Evolutionary conservation across 176 grass and related monocot genomes (phyloP).

Genomic region (Zea luxurians): DNA sequence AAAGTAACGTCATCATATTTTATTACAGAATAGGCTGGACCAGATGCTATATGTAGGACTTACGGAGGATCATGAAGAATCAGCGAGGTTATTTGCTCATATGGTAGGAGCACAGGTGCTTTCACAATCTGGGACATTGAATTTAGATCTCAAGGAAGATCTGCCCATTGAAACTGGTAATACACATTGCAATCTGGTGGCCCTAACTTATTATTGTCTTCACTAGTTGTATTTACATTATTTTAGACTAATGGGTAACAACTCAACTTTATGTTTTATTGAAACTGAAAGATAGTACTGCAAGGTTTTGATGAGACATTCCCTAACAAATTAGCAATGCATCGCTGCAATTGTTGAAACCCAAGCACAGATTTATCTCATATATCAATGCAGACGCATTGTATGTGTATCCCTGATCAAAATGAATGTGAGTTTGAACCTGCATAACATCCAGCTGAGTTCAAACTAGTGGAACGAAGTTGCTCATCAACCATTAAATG

Average conservation of each 20-base stretch:
- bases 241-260: slow-evolving; percentile 3
- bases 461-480: slow-evolving; percentile 4
- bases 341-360: background rate
- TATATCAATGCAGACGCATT: background rate
- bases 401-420: slow-evolving; percentile 1
- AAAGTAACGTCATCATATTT: slow-evolving; percentile 33
- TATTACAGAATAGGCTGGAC: slow-evolving; percentile 82
- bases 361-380: background rate
- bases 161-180: slow-evolving; percentile 51
- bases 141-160: slow-evolving; percentile 58
- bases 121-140: slow-evolving; percentile 62
- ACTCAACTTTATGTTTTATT: slow-evolving; percentile 12
- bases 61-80: slow-evolving; percentile 93
- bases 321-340: background rate
- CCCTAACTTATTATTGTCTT: background rate
- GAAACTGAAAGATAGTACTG: slow-evolving; percentile 3
- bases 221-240: background rate
- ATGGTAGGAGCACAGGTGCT: slow-evolving; percentile 97
- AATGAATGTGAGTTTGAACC: slow-evolving; percentile 8
- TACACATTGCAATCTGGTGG: background rate
- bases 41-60: slow-evolving; percentile 89
- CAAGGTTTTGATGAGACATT: background rate
- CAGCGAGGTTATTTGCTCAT: slow-evolving; percentile 82
- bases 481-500: background rate
- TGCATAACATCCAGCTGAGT: background rate